A percentile compares a stretch with the other conserved stretches of the same genome.
Evolutionary conservation across 768 basidiomycete species (phyloP).

Genomic region (Boletus coccyginus): DNA sequence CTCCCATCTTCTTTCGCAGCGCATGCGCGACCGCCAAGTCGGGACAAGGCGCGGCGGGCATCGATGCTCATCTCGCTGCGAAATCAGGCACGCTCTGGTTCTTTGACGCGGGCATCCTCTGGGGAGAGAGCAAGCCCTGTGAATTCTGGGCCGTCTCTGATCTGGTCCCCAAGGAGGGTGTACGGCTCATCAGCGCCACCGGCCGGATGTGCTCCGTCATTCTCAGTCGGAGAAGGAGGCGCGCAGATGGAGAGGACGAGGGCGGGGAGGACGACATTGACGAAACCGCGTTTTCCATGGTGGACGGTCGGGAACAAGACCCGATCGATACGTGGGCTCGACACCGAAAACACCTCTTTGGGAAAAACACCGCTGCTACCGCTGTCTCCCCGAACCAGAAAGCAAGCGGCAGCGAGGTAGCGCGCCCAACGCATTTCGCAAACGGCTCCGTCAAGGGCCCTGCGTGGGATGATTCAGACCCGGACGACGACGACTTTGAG

Average conservation of each 20-base stretch:
- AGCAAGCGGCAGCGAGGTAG: not conserved
- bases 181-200: conserved; percentile 56
- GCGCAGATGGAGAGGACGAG: conserved; percentile 18
- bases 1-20: conserved; percentile 53
- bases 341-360: conserved; percentile 54
- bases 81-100: conserved; percentile 75
- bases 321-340: conserved; percentile 67
- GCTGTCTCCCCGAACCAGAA: not conserved
- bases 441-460: conserved; percentile 22
- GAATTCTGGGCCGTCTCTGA: conserved; percentile 71
- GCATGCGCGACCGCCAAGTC: conserved; percentile 38
- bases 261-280: conserved; percentile 40
- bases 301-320: conserved; percentile 68
- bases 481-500: conserved; percentile 38
- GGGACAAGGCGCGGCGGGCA: conserved; percentile 50
- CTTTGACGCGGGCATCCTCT: conserved; percentile 61
- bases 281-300: conserved; percentile 69
- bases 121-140: conserved; percentile 74
- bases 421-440: not conserved
- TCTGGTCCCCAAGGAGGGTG: conserved; percentile 50
- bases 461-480: conserved; percentile 34
- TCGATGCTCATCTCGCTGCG: conserved; percentile 70
- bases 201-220: conserved; percentile 68
- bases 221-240: conserved; percentile 37
- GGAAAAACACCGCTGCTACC: conserved; percentile 22